A percentile compares a stretch with the other conserved stretches of the same genome.
phyloP scores from a whole-genome alignment of 108 stramenopile genomes.

The Skeletonema menzelii region DNA sequence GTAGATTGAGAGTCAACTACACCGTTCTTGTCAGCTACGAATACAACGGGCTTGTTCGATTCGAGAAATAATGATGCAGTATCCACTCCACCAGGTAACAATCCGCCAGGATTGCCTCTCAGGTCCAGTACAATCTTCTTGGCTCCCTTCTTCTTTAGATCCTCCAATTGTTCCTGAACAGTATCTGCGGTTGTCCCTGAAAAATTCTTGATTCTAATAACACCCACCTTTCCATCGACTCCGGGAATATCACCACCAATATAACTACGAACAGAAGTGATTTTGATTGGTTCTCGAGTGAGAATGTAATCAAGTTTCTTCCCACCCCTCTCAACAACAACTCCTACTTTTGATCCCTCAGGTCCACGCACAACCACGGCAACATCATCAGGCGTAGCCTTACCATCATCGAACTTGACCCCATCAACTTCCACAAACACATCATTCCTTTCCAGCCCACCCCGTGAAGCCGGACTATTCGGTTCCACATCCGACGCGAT shows the following conservation, averaged over 20 bases:
- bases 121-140: constrained; percentile 82
- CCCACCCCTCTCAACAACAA: constrained; percentile 71
- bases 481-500: constrained; percentile 82
- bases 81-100: constrained; percentile 94
- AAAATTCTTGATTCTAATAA: constrained; percentile 88
- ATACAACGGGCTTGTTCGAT: constrained; percentile 76
- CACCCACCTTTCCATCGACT: constrained; percentile 63
- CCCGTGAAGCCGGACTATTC: constrained; percentile 66
- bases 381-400: constrained; percentile 82
- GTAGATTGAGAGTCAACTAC: constrained; percentile 71
- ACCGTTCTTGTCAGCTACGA: constrained; percentile 83
- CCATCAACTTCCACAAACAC: constrained; percentile 82
- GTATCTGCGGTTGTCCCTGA: constrained; percentile 82
- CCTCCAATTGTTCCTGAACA: constrained; percentile 67
- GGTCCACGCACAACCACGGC: constrained; percentile 74
- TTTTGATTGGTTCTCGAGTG: constrained; percentile 81
- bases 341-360: constrained; percentile 75
- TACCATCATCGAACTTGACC: constrained; percentile 57
- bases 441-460: constrained; percentile 67
- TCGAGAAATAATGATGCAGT: constrained; percentile 90
- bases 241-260: constrained; percentile 45
- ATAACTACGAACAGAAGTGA: constrained; percentile 79
- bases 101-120: constrained; percentile 93
- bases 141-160: constrained; percentile 83
- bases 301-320: constrained; percentile 82